These are phyloP conservation scores for Picea engelmannii DNA, from an alignment of 83 land plant genomes.

Conservation along the genomic window DNA sequence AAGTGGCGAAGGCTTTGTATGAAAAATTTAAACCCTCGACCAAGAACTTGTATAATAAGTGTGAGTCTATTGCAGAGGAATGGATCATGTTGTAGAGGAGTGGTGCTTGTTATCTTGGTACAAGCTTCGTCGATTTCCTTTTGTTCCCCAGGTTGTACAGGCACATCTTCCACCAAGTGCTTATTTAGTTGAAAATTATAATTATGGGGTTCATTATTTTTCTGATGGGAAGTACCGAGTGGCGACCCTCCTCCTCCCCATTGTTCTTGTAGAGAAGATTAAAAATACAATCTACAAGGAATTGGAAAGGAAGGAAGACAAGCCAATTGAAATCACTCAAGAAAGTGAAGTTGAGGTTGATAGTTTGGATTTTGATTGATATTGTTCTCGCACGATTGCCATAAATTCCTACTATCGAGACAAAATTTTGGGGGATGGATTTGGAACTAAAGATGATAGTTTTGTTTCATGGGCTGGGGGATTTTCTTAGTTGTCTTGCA, in stretches of 20 bases:
- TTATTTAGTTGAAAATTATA: conserved; percentile 49
- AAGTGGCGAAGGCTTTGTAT: conserved; percentile 8
- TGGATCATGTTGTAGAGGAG: conserved; percentile 32
- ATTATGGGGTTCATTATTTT: conserved; percentile 36
- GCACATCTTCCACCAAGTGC: conserved; percentile 49
- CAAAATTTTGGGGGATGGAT: too few relatives aligned
- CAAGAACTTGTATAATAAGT: conserved; percentile 26
- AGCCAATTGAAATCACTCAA: background rate
- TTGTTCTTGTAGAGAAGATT: conserved; percentile 70
- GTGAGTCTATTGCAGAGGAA: conserved; percentile 59
- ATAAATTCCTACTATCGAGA: conserved; percentile 13
- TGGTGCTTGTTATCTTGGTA: conserved; percentile 40
- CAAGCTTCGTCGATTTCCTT: conserved; percentile 35
- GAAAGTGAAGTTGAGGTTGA: background rate
- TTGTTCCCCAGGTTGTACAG: conserved; percentile 53
- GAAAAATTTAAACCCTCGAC: conserved; percentile 17
- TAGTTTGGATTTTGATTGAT: background rate
- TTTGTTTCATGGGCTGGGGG: too few relatives aligned
- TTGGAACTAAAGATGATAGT: too few relatives aligned
- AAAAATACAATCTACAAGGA: background rate
- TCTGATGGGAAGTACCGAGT: conserved; percentile 37
- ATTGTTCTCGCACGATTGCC: background rate
- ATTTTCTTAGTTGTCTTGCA: too few relatives aligned
- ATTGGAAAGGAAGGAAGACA: background rate
- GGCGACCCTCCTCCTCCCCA: conserved; percentile 42